Base-by-base conservation (phyloP, 768 basidiomycete genomes). In the Boletus reticuloceps region DNA sequence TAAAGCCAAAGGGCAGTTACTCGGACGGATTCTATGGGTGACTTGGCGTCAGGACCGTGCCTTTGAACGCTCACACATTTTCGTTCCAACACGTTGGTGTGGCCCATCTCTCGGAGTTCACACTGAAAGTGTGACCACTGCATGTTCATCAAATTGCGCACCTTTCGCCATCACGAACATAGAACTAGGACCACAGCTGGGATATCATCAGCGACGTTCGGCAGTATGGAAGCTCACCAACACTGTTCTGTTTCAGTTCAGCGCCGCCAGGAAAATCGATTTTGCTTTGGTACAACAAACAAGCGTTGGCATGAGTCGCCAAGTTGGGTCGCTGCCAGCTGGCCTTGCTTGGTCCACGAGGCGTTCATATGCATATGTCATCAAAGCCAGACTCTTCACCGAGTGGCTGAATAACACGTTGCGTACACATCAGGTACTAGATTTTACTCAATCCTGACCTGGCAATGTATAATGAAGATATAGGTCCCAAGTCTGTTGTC, bases 271-370 rank as follows among this genome's bases (percentile, higher is more conserved):
- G 42, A 45, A 36, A 27, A n/a, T 45, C 1, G 22, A 29, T 12
- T 41, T 29, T 51, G 40, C 25, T 20, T 40, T 31, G 37, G 49
- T 16, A 20, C 20, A 19, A 47, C 39, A 45, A 45, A 37, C 4
- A 45, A 29, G 10, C 31, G n/a, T 7, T n/a, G n/a, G n/a, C 34
- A 17, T 27, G 1, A 25, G 11, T 36, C 11, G 12, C 34, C 12
- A 36, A 36, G 34, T 14, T 14, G 34, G 34, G 13, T 14, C 6
- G 11, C 34, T 36, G 14, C 6, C 34, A 14, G 22, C 5, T 38
- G 14, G 31, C 64, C 66, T 62, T 22, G 63, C 63, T 59, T 47
- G 12, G 31, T 1, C 51, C 65, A 66, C 47, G 65, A 66, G 65
- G 66, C 49, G 9, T 46, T 17, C 39, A 43, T 20, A 25, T 11